Percentiles rank a stretch among this genome's conserved stretches.
Conservation (phyloP, 2,329 filamentous ascomycete genomes). For the Pestalotiopsis sp. region DNA sequence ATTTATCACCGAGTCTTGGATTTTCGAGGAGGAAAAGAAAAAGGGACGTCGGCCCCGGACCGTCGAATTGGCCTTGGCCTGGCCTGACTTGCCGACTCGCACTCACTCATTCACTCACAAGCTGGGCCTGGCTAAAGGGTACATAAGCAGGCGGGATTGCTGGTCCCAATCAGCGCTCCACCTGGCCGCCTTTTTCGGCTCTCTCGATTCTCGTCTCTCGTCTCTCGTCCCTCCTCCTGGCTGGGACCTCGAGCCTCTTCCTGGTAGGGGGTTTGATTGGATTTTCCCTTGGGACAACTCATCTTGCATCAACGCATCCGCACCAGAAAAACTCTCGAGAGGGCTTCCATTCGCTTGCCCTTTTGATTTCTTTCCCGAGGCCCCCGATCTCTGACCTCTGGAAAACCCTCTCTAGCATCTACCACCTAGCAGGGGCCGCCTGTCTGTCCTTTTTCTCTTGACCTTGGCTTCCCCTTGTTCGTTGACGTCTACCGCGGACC, state of each 20-base stretch:
- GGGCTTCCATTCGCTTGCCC: slow-evolving; percentile 23
- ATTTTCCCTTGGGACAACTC: slow-evolving; percentile 36
- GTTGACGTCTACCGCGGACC: not conserved
- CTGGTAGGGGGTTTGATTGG: not conserved
- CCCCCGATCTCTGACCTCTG: slow-evolving; percentile 18
- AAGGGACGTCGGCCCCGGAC: not conserved
- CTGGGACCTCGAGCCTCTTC: not conserved
- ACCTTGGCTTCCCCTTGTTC: not conserved
- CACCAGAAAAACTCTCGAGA: slow-evolving; percentile 20
- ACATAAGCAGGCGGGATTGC: not conserved
- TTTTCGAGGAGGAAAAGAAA: not conserved
- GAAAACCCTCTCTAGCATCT: no score
- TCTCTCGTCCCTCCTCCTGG: not conserved
- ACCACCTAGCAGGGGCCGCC: not conserved
- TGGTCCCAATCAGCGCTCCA: slow-evolving; percentile 1
- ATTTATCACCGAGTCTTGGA: not conserved
- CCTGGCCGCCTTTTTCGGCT: not conserved
- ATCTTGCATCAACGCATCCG: slow-evolving; percentile 39
- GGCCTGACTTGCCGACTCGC: no score
- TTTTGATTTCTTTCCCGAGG: not conserved
- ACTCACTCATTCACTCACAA: not conserved
- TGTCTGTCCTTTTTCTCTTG: not conserved
- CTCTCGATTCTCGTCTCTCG: not conserved
- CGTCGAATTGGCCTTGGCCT: not conserved
- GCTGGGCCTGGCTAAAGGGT: not conserved